Evolutionary conservation across 2,329 filamentous ascomycete genomes (phyloP), one percentile per base, ranked within the genome.

Genomic region (Aspergillus brasiliensis): DNA sequence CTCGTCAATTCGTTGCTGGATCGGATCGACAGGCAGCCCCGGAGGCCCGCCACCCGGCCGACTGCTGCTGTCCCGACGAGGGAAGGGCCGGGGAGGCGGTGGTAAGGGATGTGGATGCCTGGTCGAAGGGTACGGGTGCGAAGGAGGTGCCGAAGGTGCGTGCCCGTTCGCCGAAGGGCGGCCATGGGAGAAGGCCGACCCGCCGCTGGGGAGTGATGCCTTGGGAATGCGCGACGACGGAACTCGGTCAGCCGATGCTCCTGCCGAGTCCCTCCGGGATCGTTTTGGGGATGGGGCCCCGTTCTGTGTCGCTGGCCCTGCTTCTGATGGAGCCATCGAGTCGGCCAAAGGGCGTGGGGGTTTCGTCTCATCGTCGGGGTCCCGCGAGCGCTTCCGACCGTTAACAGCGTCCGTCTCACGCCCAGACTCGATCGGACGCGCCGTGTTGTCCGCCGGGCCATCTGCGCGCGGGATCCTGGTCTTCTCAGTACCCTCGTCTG

Each of bases 361-460:
- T 10, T 44, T 10, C 42, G 55, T 49, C 28, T 70, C 31, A 34
- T 34, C 67, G 21, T 75, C 73, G 3, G 71, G 70, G 46, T 78
- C 77, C 58, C 76, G 71, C 7, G 76, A 78, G 49, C 77, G 75
- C 63, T 79, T 79, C 21, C 71, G 71, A 15, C 75, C 74, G 58
- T 74, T 75, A 47, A 59, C 57, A n/a, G 64, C 51, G 34, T 65
- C 58, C 47, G 59, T 25, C 51, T 62, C 59, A 7, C 27, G 47
- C 4, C 53, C 38, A 8, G 7, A 62, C 6, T 44, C 10, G 40
- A 21, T 23, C 5, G 17, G 5, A 7, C 40, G 40, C 19, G 19
- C 23, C 40, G 65, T 54, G 27, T 66, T 54, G 31, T 66, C 64
- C 3, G 67, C 61, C 5, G 71, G 67, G 58, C 65, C 70, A 59